Base-by-base conservation (phyloP, 768 basidiomycete species). In the Auriscalpium vulgare region DNA sequence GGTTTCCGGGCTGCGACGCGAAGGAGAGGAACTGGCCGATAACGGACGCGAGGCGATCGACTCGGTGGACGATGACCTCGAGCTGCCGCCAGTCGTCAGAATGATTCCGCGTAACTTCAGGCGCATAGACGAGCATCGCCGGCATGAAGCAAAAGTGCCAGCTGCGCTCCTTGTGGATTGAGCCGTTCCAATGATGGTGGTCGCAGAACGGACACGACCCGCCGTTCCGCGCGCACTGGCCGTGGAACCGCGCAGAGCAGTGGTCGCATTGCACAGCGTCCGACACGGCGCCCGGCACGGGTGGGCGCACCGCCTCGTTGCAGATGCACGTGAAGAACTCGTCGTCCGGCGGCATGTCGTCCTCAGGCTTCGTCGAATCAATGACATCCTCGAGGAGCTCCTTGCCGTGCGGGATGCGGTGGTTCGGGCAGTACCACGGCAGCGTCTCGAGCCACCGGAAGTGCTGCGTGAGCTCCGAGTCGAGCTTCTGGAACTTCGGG, bases 171-270 rank as follows among this genome's bases (percentile, higher is more conserved):
- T 91, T 91, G 66, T 83, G 82, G 52, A 92, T 84, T 3, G 86
- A 80, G 17, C 90, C 90, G 62, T 92, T 90, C 90, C 90, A 92
- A 65, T 93, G 91, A 59, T 91, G 87, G 63, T 91, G 89, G 60
- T 93, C 90, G 61, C 90, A 93, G 74, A 93, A 93, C 0, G 90
- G 90, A 66, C 90, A 93, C 5, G 90, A 93, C 37, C 90, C 91
- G n/a, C 90, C 90, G 60, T 87, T 88, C 61, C 84, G 85, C 10
- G 89, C 90, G 63, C 90, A 92, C 50, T 83, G 78, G 5, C 88
- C 89, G 58, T 93, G 90, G 71, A 93, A 93, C 50, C 89, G 76
- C 49, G 90, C 91, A 67, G 80, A 88, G 59, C 90, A 93, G 62
- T 92, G 89, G 65, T 93, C 90, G 66, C 90, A 93, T 67, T 93